Conservation (phyloP, 495 filamentous ascomycete genomes). For the Aspergillus panamensis region DNA sequence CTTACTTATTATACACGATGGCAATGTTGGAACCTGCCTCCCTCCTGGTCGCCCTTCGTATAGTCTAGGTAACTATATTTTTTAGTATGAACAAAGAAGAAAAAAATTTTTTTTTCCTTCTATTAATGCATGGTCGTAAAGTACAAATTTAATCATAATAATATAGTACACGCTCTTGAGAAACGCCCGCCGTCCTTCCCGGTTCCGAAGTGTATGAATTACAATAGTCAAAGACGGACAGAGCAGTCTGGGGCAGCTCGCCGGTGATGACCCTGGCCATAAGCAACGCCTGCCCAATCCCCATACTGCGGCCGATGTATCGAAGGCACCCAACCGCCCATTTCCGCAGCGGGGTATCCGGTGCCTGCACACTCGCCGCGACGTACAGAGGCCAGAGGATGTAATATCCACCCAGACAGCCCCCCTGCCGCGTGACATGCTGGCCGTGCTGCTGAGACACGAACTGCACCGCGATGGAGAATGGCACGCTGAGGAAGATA, state of each 20-base stretch:
- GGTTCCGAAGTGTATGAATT: constrained; percentile 15
- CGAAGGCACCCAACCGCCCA: neutral
- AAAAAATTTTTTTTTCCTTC: too few species aligned
- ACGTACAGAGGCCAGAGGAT: constrained; percentile 12
- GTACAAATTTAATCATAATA: too few species aligned
- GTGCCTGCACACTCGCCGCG: constrained; percentile 1
- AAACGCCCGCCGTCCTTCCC: too few species aligned
- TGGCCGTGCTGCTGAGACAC: neutral
- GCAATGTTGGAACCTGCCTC: too few species aligned
- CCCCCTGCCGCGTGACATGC: neutral
- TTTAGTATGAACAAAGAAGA: too few species aligned
- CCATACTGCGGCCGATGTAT: constrained; percentile 7
- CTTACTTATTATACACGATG: too few species aligned
- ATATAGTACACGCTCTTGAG: too few species aligned
- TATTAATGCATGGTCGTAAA: too few species aligned
- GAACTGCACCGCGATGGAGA: constrained; percentile 1
- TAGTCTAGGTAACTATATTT: too few species aligned
- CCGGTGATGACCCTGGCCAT: constrained; percentile 7
- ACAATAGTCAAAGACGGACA: constrained; percentile 14
- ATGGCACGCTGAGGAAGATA: constrained; percentile 4
- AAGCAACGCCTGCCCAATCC: constrained; percentile 11
- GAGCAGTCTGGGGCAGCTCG: neutral
- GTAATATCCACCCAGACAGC: constrained; percentile 6
- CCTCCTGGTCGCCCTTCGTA: too few species aligned
- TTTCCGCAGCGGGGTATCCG: neutral